phyloP scores from a whole-genome alignment of 371 early-diverging fungal species.

The Circinella minor region DNA sequence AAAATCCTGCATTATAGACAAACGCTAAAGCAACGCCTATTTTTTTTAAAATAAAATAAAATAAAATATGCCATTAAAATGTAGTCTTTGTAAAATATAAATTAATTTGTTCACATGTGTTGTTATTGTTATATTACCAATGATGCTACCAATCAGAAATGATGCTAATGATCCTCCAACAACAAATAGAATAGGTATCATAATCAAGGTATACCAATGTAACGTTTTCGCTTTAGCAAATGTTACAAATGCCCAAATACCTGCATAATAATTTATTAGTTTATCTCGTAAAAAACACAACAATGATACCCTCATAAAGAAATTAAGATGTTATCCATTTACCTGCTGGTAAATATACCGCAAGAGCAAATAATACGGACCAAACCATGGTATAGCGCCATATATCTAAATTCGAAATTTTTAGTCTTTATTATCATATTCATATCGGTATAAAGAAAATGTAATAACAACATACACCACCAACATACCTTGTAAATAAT shows the following conservation, averaged over 20 bases:
- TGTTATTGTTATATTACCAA: constrained; percentile 42
- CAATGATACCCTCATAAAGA: no score
- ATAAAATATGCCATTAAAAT: no score
- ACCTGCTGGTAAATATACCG: constrained; percentile 55
- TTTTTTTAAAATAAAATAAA: neutral
- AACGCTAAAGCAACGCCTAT: constrained; percentile 62
- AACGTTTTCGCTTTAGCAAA: constrained; percentile 56
- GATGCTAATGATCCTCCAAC: constrained; percentile 59
- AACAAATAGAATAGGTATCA: constrained; percentile 57
- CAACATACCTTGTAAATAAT: constrained; percentile 41
- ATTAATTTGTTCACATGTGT: neutral
- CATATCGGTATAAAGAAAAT: neutral
- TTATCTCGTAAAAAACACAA: no score
- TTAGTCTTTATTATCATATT: neutral
- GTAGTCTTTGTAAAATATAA: no score
- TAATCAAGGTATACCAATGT: constrained; percentile 51
- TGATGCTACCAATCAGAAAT: constrained; percentile 61
- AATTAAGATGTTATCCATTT: neutral
- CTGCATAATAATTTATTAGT: constrained; percentile 1
- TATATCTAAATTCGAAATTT: constrained; percentile 32
- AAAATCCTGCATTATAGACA: constrained; percentile 68
- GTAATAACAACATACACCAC: no score
- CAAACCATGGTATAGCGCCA: constrained; percentile 55
- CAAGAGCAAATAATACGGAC: constrained; percentile 47
- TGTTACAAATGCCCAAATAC: constrained; percentile 47